Evolutionary conservation across 345 rosid genomes (phyloP).

Genomic region (Hibiscus trionum): DNA sequence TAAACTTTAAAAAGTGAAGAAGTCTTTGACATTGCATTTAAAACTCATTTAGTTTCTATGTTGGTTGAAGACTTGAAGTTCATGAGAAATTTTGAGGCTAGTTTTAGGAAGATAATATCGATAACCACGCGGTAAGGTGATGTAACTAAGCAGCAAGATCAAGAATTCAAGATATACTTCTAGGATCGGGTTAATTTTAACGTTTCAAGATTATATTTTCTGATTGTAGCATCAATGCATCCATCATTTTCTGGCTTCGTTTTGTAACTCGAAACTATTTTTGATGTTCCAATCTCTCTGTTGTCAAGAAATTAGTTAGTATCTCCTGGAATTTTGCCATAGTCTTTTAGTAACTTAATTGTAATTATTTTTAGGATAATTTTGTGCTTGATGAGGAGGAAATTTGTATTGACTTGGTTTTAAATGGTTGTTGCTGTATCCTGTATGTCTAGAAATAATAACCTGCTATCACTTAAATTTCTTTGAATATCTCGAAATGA

Average conservation of each 20-base stretch:
- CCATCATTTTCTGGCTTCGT: not conserved
- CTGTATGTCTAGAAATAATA: not conserved
- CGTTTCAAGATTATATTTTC: not conserved
- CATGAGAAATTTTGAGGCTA: not conserved
- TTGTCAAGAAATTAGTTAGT: not conserved
- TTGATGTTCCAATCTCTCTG: not conserved
- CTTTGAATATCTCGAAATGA: slow-evolving; percentile 2
- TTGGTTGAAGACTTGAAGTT: not conserved
- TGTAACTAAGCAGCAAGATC: not conserved
- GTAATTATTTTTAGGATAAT: not conserved
- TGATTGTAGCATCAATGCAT: not conserved
- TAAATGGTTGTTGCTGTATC: not conserved
- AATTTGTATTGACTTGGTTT: not conserved
- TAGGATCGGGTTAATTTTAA: not conserved
- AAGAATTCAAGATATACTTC: not conserved
- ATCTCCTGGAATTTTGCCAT: not conserved
- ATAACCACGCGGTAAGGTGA: not conserved
- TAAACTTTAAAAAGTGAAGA: not conserved
- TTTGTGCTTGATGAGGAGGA: not conserved
- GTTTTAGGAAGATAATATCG: not conserved
- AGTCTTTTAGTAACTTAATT: not conserved
- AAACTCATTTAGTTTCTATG: not conserved
- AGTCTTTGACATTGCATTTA: not conserved
- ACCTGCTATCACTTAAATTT: not conserved
- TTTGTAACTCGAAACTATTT: not conserved